Conservation (phyloP, 768 basidiomycete species). For the Lyophyllum shimeji region DNA sequence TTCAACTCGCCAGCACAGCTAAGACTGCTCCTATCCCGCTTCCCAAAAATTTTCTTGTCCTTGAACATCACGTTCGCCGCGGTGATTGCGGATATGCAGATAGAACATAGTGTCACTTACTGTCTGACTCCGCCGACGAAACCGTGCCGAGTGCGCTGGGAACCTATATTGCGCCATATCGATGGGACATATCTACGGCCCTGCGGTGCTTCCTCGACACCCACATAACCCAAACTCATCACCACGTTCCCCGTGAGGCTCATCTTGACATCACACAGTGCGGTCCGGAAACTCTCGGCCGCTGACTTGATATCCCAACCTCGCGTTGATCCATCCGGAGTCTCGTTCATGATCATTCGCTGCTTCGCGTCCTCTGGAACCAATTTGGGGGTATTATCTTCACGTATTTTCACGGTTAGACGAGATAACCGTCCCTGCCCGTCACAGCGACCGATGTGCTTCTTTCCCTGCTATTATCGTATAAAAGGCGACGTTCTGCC, state of each 20-base stretch:
- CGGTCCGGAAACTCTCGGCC: slow-evolving; percentile 1
- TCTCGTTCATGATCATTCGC: not conserved
- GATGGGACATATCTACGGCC: not conserved
- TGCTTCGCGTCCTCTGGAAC: not conserved
- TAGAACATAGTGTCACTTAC: not conserved
- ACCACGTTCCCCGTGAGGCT: not conserved
- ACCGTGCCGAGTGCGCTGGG: not conserved
- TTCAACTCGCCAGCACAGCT: too few species aligned
- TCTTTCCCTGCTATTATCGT: slow-evolving; percentile 6
- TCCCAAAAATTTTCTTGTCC: too few species aligned
- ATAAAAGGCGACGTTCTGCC: slow-evolving; percentile 8
- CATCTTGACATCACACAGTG: not conserved
- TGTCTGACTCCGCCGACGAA: not conserved
- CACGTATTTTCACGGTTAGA: not conserved
- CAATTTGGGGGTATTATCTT: slow-evolving; percentile 9
- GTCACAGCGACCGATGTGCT: not conserved
- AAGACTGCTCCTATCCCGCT: too few species aligned
- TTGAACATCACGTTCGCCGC: too few species aligned
- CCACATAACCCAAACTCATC: slow-evolving; percentile 2
- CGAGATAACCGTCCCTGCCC: slow-evolving; percentile 3
- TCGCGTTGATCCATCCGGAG: slow-evolving; percentile 12
- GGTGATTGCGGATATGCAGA: not conserved
- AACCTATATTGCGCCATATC: slow-evolving; percentile 2
- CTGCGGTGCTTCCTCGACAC: slow-evolving; percentile 2
- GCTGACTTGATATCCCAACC: slow-evolving; percentile 2